Evolutionary conservation across 768 basidiomycete genomes (phyloP).

Genomic region (Ramaria sp.): DNA sequence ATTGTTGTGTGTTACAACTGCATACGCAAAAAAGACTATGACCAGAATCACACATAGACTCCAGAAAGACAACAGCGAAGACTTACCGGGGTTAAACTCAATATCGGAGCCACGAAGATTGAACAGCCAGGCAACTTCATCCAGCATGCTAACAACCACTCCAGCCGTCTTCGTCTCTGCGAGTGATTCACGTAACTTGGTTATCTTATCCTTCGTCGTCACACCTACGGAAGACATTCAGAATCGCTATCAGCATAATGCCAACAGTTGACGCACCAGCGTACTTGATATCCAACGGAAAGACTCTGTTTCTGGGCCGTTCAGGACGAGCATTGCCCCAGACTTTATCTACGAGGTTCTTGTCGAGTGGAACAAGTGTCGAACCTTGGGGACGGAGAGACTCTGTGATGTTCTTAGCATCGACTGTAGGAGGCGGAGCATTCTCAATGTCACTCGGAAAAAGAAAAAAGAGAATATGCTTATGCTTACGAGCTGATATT

Average conservation of each 20-base stretch:
- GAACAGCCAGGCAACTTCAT: conserved; percentile 92
- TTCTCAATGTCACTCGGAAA: not conserved
- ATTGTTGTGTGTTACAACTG: conserved; percentile 51
- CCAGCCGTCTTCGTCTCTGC: conserved; percentile 39
- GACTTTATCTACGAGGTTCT: conserved; percentile 71
- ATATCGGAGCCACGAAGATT: conserved; percentile 91
- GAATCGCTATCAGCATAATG: not conserved
- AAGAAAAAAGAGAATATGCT: not conserved
- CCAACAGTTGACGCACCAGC: conserved; percentile 36
- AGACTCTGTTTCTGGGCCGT: conserved; percentile 56
- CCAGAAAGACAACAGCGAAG: not conserved
- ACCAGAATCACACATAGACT: not conserved
- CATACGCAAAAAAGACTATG: conserved; percentile 92
- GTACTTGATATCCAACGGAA: conserved; percentile 63
- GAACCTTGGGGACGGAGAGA: conserved; percentile 45
- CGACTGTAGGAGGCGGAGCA: conserved; percentile 27
- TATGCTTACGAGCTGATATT: conserved; percentile 47
- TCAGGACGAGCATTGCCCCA: conserved; percentile 62
- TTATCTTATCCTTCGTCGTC: conserved; percentile 55
- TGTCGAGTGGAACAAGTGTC: conserved; percentile 47
- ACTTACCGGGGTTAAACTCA: conserved; percentile 64
- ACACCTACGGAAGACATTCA: conserved; percentile 31
- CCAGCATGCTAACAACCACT: conserved; percentile 76
- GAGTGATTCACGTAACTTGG: conserved; percentile 52
- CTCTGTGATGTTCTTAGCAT: conserved; percentile 52